Conservation (phyloP, 2,329 filamentous ascomycete genomes). For the Claviceps purpurea region DNA sequence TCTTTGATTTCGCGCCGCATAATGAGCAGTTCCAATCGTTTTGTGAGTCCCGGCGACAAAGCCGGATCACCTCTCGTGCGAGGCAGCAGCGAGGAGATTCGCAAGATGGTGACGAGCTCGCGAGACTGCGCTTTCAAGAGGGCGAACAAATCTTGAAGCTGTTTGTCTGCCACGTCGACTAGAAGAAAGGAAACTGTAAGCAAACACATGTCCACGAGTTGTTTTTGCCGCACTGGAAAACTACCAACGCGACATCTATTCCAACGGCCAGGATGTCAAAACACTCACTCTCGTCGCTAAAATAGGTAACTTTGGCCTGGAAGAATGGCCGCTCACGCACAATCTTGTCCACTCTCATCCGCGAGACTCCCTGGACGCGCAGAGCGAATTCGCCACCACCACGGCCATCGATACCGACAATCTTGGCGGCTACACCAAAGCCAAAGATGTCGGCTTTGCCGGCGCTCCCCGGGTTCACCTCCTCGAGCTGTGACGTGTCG, state of each 20-base stretch:
- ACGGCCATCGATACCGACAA: constrained; percentile 63
- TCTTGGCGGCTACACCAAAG: constrained; percentile 70
- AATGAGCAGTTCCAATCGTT: constrained; percentile 79
- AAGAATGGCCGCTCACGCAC: constrained; percentile 73
- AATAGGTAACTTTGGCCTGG: constrained; percentile 62
- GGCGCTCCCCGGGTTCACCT: constrained; percentile 44
- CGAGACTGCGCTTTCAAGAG: constrained; percentile 73
- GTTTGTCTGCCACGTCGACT: constrained; percentile 35
- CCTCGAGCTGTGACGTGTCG: constrained; percentile 26
- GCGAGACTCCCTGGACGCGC: constrained; percentile 71
- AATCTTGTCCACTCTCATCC: constrained; percentile 54
- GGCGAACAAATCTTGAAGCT: constrained; percentile 58
- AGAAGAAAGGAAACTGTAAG: background rate
- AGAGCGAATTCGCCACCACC: constrained; percentile 66
- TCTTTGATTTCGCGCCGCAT: constrained; percentile 68
- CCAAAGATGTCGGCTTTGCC: constrained; percentile 64
- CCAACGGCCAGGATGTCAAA: no score
- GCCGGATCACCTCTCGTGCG: constrained; percentile 49
- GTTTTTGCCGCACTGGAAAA: background rate
- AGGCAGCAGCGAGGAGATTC: constrained; percentile 73
- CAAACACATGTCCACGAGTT: background rate
- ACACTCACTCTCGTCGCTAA: constrained; percentile 52
- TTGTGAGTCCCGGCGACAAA: constrained; percentile 72
- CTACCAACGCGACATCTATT: background rate
- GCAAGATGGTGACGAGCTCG: constrained; percentile 72